Percentiles rank a stretch among this genome's conserved stretches.
These are phyloP conservation scores for Forsythia suspensa DNA, from an alignment of 257 asterid genomes.

Conservation along the genomic window DNA sequence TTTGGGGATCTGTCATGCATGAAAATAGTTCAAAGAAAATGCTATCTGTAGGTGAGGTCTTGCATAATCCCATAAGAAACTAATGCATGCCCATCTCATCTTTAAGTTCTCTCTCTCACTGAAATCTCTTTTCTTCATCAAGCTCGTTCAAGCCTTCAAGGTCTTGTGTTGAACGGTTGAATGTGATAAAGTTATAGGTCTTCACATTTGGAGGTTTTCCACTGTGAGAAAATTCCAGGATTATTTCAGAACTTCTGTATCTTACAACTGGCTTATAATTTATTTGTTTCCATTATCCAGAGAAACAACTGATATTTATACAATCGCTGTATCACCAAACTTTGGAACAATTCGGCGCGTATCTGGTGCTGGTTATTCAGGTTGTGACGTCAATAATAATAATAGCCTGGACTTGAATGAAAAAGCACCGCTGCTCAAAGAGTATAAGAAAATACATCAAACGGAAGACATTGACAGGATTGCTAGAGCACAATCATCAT, in stretches of 20 bases:
- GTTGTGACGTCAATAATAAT: slow-evolving; percentile 23
- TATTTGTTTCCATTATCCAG: slow-evolving; percentile 30
- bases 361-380: slow-evolving; percentile 34
- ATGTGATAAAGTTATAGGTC: too few relatives aligned
- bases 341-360: slow-evolving; percentile 45
- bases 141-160: too few relatives aligned
- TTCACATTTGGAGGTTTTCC: too few relatives aligned
- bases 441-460: slow-evolving; percentile 30
- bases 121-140: too few relatives aligned
- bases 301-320: slow-evolving; percentile 67
- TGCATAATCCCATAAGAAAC: too few relatives aligned
- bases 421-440: slow-evolving; percentile 54
- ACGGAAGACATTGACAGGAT: slow-evolving; percentile 26
- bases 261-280: slow-evolving; percentile 13
- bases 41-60: too few relatives aligned
- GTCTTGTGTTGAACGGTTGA: too few relatives aligned
- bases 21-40: too few relatives aligned
- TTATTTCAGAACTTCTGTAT: neutral
- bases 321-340: slow-evolving; percentile 85
- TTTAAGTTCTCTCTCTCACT: too few relatives aligned
- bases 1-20: too few relatives aligned
- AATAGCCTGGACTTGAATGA: slow-evolving; percentile 31
- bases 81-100: too few relatives aligned
- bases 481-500: slow-evolving; percentile 27
- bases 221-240: too few relatives aligned